Percentiles rank a stretch among this genome's conserved stretches.
Evolutionary conservation across 73 alveolate genomes (phyloP).

Genomic region (Blepharisma stoltei): DNA sequence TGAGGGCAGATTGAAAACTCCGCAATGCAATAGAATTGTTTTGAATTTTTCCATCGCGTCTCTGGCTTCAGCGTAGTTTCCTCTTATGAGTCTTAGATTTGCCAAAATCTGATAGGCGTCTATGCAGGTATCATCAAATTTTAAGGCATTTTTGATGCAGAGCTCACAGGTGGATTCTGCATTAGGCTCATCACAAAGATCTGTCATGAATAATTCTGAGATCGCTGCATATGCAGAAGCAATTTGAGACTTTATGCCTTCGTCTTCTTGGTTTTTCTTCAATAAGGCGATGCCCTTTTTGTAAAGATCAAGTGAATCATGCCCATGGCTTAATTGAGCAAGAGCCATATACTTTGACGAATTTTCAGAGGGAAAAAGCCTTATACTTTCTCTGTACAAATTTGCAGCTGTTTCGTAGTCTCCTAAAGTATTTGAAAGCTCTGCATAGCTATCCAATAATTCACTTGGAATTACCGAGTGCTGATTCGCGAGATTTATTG

Average conservation of each 20-base stretch:
- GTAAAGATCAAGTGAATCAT: background rate
- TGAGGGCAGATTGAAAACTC: background rate
- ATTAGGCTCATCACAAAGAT: background rate
- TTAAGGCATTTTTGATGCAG: background rate
- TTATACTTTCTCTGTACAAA: background rate
- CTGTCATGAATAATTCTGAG: conserved; percentile 14
- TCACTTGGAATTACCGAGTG: background rate
- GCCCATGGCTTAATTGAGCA: conserved; percentile 9
- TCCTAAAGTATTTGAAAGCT: background rate
- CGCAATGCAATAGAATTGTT: background rate
- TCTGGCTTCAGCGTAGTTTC: conserved; percentile 3
- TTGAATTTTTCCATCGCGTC: background rate
- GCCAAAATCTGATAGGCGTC: conserved; percentile 14
- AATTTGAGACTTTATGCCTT: background rate
- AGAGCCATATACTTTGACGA: background rate
- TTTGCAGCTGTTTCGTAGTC: background rate
- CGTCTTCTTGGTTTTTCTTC: background rate
- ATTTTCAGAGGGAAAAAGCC: background rate
- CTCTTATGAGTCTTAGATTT: conserved; percentile 24
- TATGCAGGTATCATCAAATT: conserved; percentile 1
- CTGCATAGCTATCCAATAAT: conserved; percentile 12
- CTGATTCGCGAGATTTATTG: too few species aligned
- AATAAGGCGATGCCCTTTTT: background rate
- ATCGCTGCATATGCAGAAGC: conserved; percentile 28
- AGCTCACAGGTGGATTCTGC: conserved; percentile 9